Conservation (phyloP, 176 grass and related monocot species). For the Cenchrus americanus region DNA sequence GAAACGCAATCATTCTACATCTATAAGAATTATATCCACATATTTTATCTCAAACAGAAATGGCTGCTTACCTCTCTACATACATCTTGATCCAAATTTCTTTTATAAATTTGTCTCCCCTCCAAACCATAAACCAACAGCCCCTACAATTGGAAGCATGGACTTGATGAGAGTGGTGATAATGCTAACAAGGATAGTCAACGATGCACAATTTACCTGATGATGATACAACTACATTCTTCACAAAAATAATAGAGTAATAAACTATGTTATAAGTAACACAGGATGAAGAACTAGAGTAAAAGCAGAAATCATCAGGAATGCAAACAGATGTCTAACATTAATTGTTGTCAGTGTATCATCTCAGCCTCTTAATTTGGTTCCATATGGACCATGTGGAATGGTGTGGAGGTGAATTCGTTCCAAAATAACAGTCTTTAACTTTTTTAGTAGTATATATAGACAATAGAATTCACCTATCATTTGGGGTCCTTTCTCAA, state of each 20-base stretch:
- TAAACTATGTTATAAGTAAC: not conserved
- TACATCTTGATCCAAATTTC: slow-evolving; percentile 82
- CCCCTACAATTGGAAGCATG: slow-evolving; percentile 62
- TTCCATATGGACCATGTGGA: not conserved
- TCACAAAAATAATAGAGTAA: not conserved
- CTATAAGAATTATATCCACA: not conserved
- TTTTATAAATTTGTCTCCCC: slow-evolving; percentile 85
- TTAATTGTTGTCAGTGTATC: not conserved
- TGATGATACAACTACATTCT: slow-evolving; percentile 1
- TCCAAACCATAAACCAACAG: slow-evolving; percentile 85
- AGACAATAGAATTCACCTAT: not conserved
- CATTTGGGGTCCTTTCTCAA: not conserved
- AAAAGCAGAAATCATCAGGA: not conserved
- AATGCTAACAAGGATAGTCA: slow-evolving; percentile 21
- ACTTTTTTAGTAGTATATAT: not conserved
- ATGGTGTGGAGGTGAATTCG: not conserved
- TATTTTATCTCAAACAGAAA: slow-evolving; percentile 14
- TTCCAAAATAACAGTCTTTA: not conserved
- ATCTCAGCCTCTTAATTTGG: not conserved
- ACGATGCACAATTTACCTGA: not conserved
- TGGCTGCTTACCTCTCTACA: slow-evolving; percentile 76
- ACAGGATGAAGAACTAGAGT: slow-evolving; percentile 5
- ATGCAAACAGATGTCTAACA: not conserved
- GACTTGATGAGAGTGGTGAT: slow-evolving; percentile 27
- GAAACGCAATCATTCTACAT: not conserved